phyloP scores from a whole-genome alignment of 2,329 filamentous ascomycete genomes.

The Xylariales sp. region DNA sequence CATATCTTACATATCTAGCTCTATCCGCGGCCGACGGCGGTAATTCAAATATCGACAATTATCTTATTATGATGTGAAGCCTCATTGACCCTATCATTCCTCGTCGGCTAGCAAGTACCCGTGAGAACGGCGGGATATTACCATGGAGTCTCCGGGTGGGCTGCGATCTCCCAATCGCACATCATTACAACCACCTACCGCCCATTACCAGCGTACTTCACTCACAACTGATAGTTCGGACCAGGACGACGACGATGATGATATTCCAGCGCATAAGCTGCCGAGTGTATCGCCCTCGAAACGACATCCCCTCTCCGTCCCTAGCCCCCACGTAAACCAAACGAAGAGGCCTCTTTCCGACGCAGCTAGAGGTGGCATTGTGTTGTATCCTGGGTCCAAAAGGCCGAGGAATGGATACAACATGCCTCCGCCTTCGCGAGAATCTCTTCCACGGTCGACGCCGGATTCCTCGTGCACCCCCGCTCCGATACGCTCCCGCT shows the following conservation, averaged over 20 bases:
- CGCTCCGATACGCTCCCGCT: constrained; percentile 2
- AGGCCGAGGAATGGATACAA: constrained; percentile 38
- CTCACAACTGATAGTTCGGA: constrained; percentile 36
- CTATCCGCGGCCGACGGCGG: neutral
- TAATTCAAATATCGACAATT: neutral
- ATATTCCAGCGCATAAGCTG: constrained; percentile 38
- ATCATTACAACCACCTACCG: constrained; percentile 10
- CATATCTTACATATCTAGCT: too few relatives aligned
- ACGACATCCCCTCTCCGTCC: constrained; percentile 9
- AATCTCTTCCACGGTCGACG: constrained; percentile 19
- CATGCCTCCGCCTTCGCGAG: constrained; percentile 10
- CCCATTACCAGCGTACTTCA: constrained; percentile 9
- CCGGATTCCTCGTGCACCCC: neutral
- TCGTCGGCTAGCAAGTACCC: neutral
- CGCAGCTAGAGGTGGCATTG: constrained; percentile 21
- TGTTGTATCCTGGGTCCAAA: constrained; percentile 38
- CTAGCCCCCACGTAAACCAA: constrained; percentile 6
- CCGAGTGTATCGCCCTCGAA: constrained; percentile 37
- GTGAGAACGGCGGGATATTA: constrained; percentile 8
- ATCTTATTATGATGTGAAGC: neutral
- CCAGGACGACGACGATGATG: constrained; percentile 42
- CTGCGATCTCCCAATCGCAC: constrained; percentile 13
- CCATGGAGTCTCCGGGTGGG: constrained; percentile 38
- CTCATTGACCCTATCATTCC: neutral
- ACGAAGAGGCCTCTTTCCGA: constrained; percentile 31